Evolutionary conservation across 176 grass and related monocot species (phyloP).

Genomic region (Raddia distichophylla): DNA sequence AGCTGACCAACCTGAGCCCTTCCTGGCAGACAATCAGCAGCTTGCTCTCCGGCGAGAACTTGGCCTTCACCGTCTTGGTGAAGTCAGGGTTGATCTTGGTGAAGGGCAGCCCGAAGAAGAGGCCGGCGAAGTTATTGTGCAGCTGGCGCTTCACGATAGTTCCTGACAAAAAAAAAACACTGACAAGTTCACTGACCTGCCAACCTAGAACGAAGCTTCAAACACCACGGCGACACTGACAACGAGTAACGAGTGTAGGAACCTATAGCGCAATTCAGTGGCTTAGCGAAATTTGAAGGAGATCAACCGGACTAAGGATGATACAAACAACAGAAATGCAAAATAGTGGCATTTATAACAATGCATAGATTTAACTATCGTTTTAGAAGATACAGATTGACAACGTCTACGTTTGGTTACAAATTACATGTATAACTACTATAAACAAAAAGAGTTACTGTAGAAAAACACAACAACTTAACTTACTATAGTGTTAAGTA

Average conservation of each 20-base stretch:
- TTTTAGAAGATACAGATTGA: too few species aligned
- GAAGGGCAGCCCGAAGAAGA: constrained; percentile 84
- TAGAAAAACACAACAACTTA: too few species aligned
- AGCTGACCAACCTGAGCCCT: constrained; percentile 73
- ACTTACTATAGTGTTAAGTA: too few species aligned
- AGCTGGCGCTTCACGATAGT: constrained; percentile 77
- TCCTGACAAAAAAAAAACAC: constrained; percentile 35
- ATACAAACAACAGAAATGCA: too few species aligned
- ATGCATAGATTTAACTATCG: too few species aligned
- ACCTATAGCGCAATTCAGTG: background rate
- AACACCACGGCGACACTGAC: background rate
- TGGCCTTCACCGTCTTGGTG: constrained; percentile 62
- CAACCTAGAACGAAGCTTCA: background rate
- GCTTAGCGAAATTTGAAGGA: too few species aligned
- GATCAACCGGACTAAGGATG: too few species aligned
- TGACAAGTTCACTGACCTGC: background rate
- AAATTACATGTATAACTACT: too few species aligned
- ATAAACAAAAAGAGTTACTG: too few species aligned
- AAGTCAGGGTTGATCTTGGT: constrained; percentile 81
- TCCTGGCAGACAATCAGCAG: constrained; percentile 88
- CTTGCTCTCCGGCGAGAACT: constrained; percentile 70
- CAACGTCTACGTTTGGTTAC: too few species aligned
- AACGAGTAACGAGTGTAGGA: background rate
- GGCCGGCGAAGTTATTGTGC: constrained; percentile 84
- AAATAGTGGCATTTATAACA: too few species aligned